phyloP scores from a whole-genome alignment of 352 stramenopile species.

The Globisporangium takayamanum region DNA sequence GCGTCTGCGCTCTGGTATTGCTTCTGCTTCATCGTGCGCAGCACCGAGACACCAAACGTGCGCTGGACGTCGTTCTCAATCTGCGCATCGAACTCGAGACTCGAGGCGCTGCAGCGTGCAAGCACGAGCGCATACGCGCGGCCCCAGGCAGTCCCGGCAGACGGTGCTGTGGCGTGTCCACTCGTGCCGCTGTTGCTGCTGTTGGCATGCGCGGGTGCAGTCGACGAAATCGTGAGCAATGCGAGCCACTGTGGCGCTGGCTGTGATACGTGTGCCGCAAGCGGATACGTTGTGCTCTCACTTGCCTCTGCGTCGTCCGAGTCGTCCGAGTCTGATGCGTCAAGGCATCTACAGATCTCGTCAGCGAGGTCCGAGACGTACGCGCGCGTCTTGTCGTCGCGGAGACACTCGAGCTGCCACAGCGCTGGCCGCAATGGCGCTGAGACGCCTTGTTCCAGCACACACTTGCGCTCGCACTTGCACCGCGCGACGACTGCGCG shows the following conservation, averaged over 20 bases:
- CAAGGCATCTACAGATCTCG: conserved; percentile 31
- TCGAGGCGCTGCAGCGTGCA: conserved; percentile 26
- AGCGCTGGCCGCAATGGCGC: conserved; percentile 16
- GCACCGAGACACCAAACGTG: conserved; percentile 57
- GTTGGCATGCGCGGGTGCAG: conserved; percentile 6
- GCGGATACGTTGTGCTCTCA: too few species aligned
- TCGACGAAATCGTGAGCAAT: not conserved
- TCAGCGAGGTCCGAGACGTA: conserved; percentile 56
- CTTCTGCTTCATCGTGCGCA: conserved; percentile 28
- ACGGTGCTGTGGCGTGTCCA: not conserved
- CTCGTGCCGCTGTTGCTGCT: not conserved
- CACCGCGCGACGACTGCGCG: conserved; percentile 12
- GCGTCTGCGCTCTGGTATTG: conserved; percentile 12
- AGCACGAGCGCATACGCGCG: conserved; percentile 50
- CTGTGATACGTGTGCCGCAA: too few species aligned
- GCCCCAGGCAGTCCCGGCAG: conserved; percentile 8
- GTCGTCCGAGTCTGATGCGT: conserved; percentile 36
- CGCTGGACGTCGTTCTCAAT: conserved; percentile 61
- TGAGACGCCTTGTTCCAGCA: conserved; percentile 16
- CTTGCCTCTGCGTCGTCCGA: conserved; percentile 3
- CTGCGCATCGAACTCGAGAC: conserved; percentile 53
- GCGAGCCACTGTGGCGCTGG: conserved; percentile 11
- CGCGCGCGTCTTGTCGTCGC: conserved; percentile 31
- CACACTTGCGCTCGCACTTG: conserved; percentile 25
- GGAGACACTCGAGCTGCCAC: conserved; percentile 46